Evolutionary conservation across 352 stramenopile genomes (phyloP).

Genomic region (Thraustochytrium striatum): DNA sequence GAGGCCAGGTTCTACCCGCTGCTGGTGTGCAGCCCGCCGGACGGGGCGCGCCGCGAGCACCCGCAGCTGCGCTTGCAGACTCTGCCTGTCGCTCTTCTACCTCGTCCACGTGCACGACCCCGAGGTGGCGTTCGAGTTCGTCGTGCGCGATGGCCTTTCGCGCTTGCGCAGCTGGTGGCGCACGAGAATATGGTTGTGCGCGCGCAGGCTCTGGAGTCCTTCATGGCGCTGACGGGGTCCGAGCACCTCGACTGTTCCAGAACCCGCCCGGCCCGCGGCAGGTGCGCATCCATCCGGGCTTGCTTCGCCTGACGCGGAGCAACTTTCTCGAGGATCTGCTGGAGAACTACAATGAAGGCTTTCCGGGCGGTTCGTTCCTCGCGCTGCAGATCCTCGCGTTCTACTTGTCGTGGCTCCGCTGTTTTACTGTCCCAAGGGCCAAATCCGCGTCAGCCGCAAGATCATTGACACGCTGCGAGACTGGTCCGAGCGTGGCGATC

Average conservation of each 20-base stretch:
- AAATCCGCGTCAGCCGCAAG: constrained; percentile 24
- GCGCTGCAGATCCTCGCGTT: constrained; percentile 23
- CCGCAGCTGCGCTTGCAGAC: background rate
- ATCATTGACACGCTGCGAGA: background rate
- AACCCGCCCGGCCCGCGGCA: constrained; percentile 1
- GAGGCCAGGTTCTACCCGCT: background rate
- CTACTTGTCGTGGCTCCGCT: constrained; percentile 36
- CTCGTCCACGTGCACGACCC: constrained; percentile 23
- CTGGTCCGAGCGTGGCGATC: constrained; percentile 9
- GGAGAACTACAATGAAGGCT: background rate
- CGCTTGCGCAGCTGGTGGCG: background rate
- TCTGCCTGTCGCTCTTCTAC: constrained; percentile 3
- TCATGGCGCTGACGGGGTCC: background rate
- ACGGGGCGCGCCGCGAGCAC: constrained; percentile 11
- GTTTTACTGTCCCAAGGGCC: constrained; percentile 23
- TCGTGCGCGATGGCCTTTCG: background rate
- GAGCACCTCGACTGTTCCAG: constrained; percentile 18
- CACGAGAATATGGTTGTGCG: background rate
- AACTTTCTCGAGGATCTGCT: background rate
- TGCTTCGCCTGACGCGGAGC: constrained; percentile 2
- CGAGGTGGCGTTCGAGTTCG: background rate
- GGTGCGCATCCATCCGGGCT: background rate
- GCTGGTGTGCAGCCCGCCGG: constrained; percentile 4
- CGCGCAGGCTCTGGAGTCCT: constrained; percentile 24
- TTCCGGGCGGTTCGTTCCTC: constrained; percentile 7